These are phyloP conservation scores for Pythium phragmitis DNA, from an alignment of 352 stramenopile genomes.

Conservation along the genomic window DNA sequence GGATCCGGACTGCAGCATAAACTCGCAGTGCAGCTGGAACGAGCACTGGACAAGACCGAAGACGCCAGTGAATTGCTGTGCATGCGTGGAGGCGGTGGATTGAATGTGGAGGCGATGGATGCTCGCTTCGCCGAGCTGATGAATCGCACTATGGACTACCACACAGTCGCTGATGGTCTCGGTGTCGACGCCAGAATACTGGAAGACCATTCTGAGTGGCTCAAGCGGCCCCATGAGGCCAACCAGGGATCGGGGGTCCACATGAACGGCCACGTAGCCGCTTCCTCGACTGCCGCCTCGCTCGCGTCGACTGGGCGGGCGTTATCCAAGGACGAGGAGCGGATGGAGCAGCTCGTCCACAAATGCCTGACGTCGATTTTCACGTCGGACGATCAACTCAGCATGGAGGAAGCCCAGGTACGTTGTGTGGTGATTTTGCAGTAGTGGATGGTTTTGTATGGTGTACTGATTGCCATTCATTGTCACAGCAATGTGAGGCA, in stretches of 20 bases:
- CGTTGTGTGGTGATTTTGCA: background rate
- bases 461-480: background rate
- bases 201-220: constrained; percentile 30
- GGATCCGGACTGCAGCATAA: background rate
- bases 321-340: constrained; percentile 71
- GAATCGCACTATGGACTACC: constrained; percentile 27
- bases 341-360: constrained; percentile 78
- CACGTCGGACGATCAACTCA: constrained; percentile 70
- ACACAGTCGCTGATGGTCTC: constrained; percentile 17
- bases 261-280: background rate
- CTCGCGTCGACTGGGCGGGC: constrained; percentile 25
- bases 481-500: constrained; percentile 47
- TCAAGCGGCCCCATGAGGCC: constrained; percentile 27
- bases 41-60: constrained; percentile 15
- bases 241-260: constrained; percentile 23
- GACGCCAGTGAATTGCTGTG: constrained; percentile 19
- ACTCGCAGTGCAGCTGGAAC: constrained; percentile 17
- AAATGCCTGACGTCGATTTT: constrained; percentile 82
- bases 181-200: constrained; percentile 25
- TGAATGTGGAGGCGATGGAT: constrained; percentile 20
- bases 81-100: constrained; percentile 1
- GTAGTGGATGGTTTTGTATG: too few species aligned
- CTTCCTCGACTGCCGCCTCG: background rate
- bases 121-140: constrained; percentile 24
- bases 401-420: constrained; percentile 52